Evolutionary conservation across 106 monocot species (phyloP).

Genomic region (Alisma plantagoaquatica): DNA sequence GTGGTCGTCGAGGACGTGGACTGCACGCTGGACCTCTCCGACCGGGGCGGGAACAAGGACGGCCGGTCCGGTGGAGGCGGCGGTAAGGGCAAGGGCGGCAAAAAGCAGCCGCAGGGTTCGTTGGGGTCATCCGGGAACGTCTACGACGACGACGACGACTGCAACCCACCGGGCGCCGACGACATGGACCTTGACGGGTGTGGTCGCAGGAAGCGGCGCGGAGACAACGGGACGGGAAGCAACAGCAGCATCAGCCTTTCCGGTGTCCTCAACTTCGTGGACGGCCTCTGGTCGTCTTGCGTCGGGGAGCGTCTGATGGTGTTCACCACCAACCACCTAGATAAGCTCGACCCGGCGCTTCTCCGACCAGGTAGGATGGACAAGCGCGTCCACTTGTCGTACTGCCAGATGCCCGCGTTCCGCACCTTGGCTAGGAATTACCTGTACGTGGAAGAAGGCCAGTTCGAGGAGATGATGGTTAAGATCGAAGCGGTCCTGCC

Average conservation of each 20-base stretch:
- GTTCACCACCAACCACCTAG: constrained; percentile 35
- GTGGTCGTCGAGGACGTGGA: constrained; percentile 57
- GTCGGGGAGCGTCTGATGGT: constrained; percentile 39
- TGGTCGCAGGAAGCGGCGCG: background rate
- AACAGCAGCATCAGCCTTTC: constrained; percentile 20
- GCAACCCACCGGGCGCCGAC: background rate
- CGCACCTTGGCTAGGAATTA: constrained; percentile 48
- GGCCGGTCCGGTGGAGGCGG: no score
- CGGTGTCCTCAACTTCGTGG: constrained; percentile 33
- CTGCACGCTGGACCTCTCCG: constrained; percentile 38
- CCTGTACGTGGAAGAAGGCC: constrained; percentile 19
- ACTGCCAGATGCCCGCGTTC: constrained; percentile 43
- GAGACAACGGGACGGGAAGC: background rate
- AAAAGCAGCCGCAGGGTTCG: no score
- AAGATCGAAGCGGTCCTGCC: constrained; percentile 38
- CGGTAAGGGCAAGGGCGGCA: no score
- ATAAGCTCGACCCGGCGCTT: constrained; percentile 32
- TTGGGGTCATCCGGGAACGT: no score
- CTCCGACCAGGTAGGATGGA: constrained; percentile 49
- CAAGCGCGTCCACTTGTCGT: constrained; percentile 43
- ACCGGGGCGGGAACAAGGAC: no score
- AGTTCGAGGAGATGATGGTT: constrained; percentile 18
- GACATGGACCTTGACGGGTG: no score
- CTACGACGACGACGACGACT: background rate
- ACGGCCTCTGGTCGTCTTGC: constrained; percentile 42